These are phyloP conservation scores for Alternaria solani DNA, from an alignment of 2,329 filamentous ascomycete genomes.

Conservation along the genomic window DNA sequence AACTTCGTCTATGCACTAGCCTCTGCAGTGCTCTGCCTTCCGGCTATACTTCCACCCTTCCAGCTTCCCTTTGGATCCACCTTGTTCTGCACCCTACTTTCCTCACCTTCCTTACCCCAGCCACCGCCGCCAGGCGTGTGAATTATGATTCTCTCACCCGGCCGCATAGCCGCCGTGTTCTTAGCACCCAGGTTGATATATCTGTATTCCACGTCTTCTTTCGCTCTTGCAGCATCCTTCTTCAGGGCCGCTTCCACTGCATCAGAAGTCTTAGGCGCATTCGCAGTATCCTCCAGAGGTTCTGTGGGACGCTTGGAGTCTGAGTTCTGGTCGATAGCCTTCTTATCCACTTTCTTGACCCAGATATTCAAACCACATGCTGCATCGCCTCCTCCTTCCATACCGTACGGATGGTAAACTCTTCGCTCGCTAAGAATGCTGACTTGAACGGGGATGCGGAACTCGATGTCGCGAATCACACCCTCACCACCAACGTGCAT, in stretches of 20 bases:
- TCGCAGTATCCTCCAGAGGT: slow-evolving; percentile 5
- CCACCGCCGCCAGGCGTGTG: slow-evolving; percentile 81
- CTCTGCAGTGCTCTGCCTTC: slow-evolving; percentile 62
- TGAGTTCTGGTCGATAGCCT: slow-evolving; percentile 34
- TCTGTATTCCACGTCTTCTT: slow-evolving; percentile 63
- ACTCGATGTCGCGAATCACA: slow-evolving; percentile 81
- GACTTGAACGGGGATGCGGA: slow-evolving; percentile 78
- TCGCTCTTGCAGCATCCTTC: slow-evolving; percentile 36
- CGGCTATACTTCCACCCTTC: slow-evolving; percentile 67
- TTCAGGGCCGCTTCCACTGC: slow-evolving; percentile 40
- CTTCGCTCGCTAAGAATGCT: slow-evolving; percentile 80
- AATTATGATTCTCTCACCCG: slow-evolving; percentile 80
- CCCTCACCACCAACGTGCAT: slow-evolving; percentile 77
- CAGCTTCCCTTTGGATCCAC: slow-evolving; percentile 68
- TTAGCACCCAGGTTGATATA: slow-evolving; percentile 79
- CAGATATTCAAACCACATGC: slow-evolving; percentile 85
- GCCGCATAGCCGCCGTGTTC: slow-evolving; percentile 78
- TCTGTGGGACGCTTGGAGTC: slow-evolving; percentile 36
- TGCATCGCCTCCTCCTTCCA: slow-evolving; percentile 82
- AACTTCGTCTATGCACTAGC: slow-evolving; percentile 39
- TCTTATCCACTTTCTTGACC: slow-evolving; percentile 71
- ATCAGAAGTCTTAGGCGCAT: slow-evolving; percentile 61
- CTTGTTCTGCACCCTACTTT: slow-evolving; percentile 59
- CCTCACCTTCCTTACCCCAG: slow-evolving; percentile 70
- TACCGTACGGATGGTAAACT: slow-evolving; percentile 80